Evolutionary conservation across 2,329 filamentous ascomycete species (phyloP).

Genomic region (Colletotrichum limetticola): DNA sequence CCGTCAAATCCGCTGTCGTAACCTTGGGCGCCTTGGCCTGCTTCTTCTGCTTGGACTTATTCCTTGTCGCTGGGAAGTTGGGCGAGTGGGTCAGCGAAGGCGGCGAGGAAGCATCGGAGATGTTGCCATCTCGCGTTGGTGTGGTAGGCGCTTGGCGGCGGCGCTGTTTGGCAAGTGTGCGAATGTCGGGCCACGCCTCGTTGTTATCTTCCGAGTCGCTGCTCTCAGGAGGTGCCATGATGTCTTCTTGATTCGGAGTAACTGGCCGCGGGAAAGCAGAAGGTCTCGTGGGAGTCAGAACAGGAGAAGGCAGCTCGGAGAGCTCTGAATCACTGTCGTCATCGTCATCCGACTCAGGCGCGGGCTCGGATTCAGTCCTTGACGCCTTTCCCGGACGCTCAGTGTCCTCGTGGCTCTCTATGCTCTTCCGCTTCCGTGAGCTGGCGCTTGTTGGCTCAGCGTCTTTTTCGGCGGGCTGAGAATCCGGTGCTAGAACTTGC

Average conservation of each 20-base stretch:
- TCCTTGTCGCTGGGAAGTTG: slow-evolving; percentile 54
- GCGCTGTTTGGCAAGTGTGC: slow-evolving; percentile 59
- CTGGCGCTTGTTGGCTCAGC: slow-evolving; percentile 43
- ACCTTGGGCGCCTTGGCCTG: slow-evolving; percentile 50
- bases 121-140: slow-evolving; percentile 50
- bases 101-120: slow-evolving; percentile 70
- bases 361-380: slow-evolving; percentile 41
- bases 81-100: slow-evolving; percentile 75
- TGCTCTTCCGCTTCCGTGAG: slow-evolving; percentile 68
- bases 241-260: slow-evolving; percentile 60
- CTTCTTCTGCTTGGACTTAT: slow-evolving; percentile 39
- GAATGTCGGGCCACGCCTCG: slow-evolving; percentile 63
- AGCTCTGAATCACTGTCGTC: slow-evolving; percentile 46
- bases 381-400: slow-evolving; percentile 50
- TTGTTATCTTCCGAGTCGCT: slow-evolving; percentile 59
- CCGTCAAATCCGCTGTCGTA: slow-evolving; percentile 65
- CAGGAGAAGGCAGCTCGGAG: slow-evolving; percentile 49
- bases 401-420: slow-evolving; percentile 52
- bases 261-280: slow-evolving; percentile 44
- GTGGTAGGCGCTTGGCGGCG: slow-evolving; percentile 49
- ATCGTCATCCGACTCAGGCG: slow-evolving; percentile 36
- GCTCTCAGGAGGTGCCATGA: slow-evolving; percentile 66
- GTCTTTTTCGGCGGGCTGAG: slow-evolving; percentile 38
- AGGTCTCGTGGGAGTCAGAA: slow-evolving; percentile 39
- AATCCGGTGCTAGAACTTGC: slow-evolving; percentile 40